phyloP scores from a whole-genome alignment of 169 alveolate species.

The Eimeria brunetti region DNA sequence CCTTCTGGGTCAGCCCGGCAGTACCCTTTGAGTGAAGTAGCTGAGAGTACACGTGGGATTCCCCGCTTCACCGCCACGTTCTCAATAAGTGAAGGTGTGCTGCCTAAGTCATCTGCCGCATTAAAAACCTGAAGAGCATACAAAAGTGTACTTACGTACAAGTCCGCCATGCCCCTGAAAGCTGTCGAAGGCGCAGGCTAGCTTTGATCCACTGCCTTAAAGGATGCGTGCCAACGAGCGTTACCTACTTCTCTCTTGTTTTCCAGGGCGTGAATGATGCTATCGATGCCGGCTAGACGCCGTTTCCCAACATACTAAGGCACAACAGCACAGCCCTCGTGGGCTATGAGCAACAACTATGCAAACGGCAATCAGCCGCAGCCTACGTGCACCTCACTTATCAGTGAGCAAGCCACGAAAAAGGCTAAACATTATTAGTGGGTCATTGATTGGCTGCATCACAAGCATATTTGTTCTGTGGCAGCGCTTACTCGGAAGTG shows the following conservation, averaged over 20 bases:
- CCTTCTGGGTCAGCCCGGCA: slow-evolving; percentile 75
- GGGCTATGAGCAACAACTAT: not conserved
- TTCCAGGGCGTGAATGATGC: slow-evolving; percentile 17
- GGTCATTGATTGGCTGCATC: not conserved
- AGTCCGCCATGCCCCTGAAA: not conserved
- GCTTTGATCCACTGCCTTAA: not conserved
- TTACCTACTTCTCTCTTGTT: not conserved
- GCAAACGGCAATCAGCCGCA: not conserved
- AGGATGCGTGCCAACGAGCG: not conserved
- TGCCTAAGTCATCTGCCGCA: not conserved
- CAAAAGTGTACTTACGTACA: not conserved
- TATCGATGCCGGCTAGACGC: slow-evolving; percentile 49
- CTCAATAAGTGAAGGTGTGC: not conserved
- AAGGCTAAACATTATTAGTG: not conserved
- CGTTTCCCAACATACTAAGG: slow-evolving; percentile 61
- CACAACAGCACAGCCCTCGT: not conserved
- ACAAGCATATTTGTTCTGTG: not conserved
- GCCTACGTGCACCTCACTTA: not conserved
- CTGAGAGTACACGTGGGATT: slow-evolving; percentile 36
- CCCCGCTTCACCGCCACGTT: not conserved
- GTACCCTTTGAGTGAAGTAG: slow-evolving; percentile 51
- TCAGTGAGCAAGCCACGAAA: not conserved
- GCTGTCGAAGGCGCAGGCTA: not conserved
- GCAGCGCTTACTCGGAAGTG: slow-evolving; percentile 63
- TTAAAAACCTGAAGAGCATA: not conserved